These are phyloP conservation scores for Penicillium herquei DNA, from an alignment of 495 filamentous ascomycete species.

Conservation along the genomic window DNA sequence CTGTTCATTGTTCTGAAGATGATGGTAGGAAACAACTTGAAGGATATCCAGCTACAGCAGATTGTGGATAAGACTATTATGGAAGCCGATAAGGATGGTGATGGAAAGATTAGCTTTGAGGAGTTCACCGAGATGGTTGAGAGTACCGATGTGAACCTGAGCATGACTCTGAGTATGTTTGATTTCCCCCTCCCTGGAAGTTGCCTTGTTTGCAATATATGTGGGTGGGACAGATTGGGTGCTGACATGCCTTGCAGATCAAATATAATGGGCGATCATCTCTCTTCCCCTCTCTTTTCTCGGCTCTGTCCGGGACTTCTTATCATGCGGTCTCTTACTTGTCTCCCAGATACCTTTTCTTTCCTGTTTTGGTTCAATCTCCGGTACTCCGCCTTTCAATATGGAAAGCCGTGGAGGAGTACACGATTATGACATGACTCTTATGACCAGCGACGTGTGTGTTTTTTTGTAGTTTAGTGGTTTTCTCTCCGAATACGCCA, in stretches of 20 bases:
- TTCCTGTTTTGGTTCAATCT: constrained; percentile 1
- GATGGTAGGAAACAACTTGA: constrained; percentile 99
- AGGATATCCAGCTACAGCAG: constrained; percentile 96
- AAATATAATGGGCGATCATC: constrained; percentile 25
- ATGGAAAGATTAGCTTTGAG: constrained; percentile 99
- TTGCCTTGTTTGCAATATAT: not conserved
- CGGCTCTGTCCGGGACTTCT: not conserved
- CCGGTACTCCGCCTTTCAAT: constrained; percentile 1
- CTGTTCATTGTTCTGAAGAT: constrained; percentile 99
- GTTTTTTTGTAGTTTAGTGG: constrained; percentile 27
- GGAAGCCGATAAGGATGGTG: constrained; percentile 94
- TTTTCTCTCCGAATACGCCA: constrained; percentile 1
- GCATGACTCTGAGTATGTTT: constrained; percentile 89
- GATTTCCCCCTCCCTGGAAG: not conserved
- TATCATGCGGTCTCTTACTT: not conserved
- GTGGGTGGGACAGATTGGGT: constrained; percentile 2
- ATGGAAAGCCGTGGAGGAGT: not conserved
- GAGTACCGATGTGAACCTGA: constrained; percentile 95
- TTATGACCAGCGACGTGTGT: constrained; percentile 28
- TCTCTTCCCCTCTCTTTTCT: not conserved
- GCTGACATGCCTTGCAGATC: constrained; percentile 28
- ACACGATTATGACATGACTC: constrained; percentile 26
- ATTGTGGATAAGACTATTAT: constrained; percentile 99
- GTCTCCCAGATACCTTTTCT: constrained; percentile 2
- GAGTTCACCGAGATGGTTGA: constrained; percentile 99